Evolutionary conservation across 768 basidiomycete species (phyloP), one percentile per base, ranked within the genome.

Genomic region (Asterophora lycoperdoides): DNA sequence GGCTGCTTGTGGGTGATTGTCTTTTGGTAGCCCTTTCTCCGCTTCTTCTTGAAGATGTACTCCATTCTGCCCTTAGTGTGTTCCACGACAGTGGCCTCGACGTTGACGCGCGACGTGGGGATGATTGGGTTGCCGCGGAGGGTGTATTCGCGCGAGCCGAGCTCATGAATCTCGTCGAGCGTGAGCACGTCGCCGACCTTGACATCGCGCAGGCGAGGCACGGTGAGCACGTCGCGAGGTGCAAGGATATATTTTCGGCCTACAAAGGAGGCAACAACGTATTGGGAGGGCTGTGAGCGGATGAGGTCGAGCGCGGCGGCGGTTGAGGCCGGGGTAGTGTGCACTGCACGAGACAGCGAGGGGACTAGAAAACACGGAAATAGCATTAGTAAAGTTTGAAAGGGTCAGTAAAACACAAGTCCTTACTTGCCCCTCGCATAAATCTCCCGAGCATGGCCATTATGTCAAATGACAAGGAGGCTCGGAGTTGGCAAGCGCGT

Each of bases 11-110:
- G 86, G 64, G 82, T 79, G 55, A 97, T 90, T 7, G 90, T 93
- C 71, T 91, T 90, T 70, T 89, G 82, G 71, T 98, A 98, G 8
- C 95, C 93, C 75, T 98, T 97, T 83, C 96, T 84, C 70, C 93
- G 74, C 76, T 98, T 99, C 75, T 94, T 95, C 77, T 97, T 96
- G 71, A 94, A 81, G 46, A 89, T 88, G 59, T 75, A 78, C 69
- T 95, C 89, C 89, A 98, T 87, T 45, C 79, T 78, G 7, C 92
- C 89, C 67, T 94, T 97, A 36, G 96, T 98, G 64, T 99, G 95
- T 68, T 99, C 96, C 39, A 98, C 70, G n/a, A 99, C 93, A 17
- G 91, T 96, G 14, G 93, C 86, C 56, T 86, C 75, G 34, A 94
- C 86, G 52, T 76, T 76, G 56, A 96, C 83, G 33, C 78, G 73